phyloP scores from a whole-genome alignment of 169 alveolate species.

The Plasmodium relictum region DNA sequence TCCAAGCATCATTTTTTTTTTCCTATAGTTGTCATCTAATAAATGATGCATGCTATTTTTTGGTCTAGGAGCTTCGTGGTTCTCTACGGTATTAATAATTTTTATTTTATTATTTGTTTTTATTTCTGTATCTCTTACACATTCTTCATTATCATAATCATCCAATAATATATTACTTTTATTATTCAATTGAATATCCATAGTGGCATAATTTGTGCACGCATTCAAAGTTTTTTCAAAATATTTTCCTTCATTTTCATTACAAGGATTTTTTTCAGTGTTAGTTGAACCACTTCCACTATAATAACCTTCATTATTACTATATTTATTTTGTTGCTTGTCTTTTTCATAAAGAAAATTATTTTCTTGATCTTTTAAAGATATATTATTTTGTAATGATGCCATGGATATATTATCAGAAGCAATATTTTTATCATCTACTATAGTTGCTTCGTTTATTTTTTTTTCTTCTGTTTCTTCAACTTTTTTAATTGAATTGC shows the following conservation, averaged over 20 bases:
- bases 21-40: not conserved
- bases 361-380: too few relatives aligned
- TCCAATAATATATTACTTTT: not conserved
- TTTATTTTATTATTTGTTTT: not conserved
- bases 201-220: not conserved
- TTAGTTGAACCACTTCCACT: conserved; percentile 23
- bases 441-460: too few relatives aligned
- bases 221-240: not conserved
- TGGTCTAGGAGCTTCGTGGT: conserved; percentile 13
- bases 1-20: not conserved
- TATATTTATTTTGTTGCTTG: not conserved
- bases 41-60: not conserved
- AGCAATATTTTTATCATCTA: too few relatives aligned
- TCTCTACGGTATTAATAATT: conserved; percentile 4
- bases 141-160: not conserved
- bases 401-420: too few relatives aligned
- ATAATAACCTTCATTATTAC: not conserved
- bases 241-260: not conserved
- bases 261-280: not conserved
- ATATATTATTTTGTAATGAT: too few relatives aligned
- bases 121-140: conserved; percentile 14
- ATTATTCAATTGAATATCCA: too few relatives aligned
- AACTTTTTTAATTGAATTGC: too few relatives aligned
- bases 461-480: too few relatives aligned
- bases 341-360: too few relatives aligned